Evolutionary conservation across 176 grass and related monocot species (phyloP).

Genomic region (Pontederia crassipes): DNA sequence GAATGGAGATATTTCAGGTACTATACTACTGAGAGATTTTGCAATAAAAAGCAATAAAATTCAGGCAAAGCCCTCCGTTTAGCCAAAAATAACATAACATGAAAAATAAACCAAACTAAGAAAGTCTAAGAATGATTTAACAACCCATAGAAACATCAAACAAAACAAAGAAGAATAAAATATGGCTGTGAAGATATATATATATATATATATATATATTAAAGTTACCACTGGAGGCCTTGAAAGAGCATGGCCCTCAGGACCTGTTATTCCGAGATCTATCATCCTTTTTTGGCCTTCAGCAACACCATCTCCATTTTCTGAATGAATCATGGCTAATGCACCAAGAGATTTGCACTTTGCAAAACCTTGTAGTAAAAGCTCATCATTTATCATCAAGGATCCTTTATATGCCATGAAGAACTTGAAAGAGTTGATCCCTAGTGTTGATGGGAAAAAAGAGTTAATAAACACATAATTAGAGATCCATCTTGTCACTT

Average conservation of each 20-base stretch:
- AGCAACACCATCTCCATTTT: constrained; percentile 89
- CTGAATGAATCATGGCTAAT: constrained; percentile 92
- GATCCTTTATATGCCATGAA: constrained; percentile 99
- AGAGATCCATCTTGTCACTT: too few relatives aligned
- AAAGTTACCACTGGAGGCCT: constrained; percentile 77
- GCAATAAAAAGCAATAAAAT: too few relatives aligned
- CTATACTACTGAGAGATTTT: too few relatives aligned
- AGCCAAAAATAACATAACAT: too few relatives aligned
- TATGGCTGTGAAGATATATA: neutral
- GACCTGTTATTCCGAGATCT: constrained; percentile 89
- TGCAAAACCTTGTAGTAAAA: constrained; percentile 70
- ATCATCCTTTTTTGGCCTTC: constrained; percentile 91
- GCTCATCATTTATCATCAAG: constrained; percentile 81
- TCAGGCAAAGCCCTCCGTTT: too few relatives aligned
- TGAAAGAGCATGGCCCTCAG: constrained; percentile 95
- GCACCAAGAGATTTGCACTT: constrained; percentile 97
- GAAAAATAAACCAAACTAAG: too few relatives aligned
- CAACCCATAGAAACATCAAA: neutral
- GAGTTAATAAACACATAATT: too few relatives aligned
- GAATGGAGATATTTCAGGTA: too few relatives aligned
- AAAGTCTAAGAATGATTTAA: too few relatives aligned
- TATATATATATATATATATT: neutral
- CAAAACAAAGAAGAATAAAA: neutral
- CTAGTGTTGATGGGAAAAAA: constrained; percentile 28
- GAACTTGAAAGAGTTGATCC: constrained; percentile 99